phyloP scores from a whole-genome alignment of 169 alveolate species.

The Fabrea salina region DNA sequence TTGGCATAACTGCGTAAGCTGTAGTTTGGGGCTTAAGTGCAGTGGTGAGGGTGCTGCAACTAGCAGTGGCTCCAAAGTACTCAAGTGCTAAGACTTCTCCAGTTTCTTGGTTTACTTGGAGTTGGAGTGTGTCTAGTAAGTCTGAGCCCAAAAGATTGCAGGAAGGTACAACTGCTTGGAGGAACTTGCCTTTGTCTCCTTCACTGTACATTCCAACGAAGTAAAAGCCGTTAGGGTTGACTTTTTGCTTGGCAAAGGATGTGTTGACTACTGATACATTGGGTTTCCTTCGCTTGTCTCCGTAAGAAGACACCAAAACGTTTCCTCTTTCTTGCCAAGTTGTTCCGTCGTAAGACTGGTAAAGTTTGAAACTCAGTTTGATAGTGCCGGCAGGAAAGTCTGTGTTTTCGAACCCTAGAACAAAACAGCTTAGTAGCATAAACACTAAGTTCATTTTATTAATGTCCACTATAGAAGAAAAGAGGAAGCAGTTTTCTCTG shows the following conservation, averaged over 20 bases:
- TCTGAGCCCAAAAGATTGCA: slow-evolving; percentile 25
- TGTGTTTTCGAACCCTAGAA: no score
- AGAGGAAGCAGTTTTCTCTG: no score
- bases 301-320: neutral
- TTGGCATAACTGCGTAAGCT: neutral
- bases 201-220: slow-evolving; percentile 7
- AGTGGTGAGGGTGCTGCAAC: neutral
- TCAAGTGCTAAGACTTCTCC: slow-evolving; percentile 11
- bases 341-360: slow-evolving; percentile 29
- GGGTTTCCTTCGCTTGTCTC: slow-evolving; percentile 32
- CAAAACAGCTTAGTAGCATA: no score
- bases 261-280: neutral
- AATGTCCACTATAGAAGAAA: no score
- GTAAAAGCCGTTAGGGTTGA: neutral
- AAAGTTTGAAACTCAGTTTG: neutral
- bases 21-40: slow-evolving; percentile 15
- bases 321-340: slow-evolving; percentile 30
- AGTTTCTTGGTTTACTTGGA: neutral
- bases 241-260: slow-evolving; percentile 15
- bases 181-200: neutral
- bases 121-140: neutral
- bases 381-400: no score
- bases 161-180: neutral
- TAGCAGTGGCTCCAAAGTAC: neutral
- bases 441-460: no score